A percentile compares a stretch with the other conserved stretches of the same genome.
Conservation (phyloP, 2,329 filamentous ascomycete species). For the Aspergillus calidoustus region DNA sequence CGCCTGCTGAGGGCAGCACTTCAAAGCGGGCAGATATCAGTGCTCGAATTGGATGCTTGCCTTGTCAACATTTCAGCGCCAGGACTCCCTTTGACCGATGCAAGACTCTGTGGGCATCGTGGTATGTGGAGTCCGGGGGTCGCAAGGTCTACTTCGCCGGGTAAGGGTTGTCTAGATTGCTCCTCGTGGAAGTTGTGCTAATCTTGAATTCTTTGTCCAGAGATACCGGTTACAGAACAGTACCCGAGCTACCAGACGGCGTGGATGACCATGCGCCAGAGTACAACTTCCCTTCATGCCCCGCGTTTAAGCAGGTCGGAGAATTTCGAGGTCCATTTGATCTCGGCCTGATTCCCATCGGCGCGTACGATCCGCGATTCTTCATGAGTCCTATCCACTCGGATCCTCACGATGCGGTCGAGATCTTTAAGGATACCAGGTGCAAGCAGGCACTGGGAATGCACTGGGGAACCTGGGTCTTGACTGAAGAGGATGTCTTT, state of each 20-base stretch:
- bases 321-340: slow-evolving; percentile 82
- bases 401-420: slow-evolving; percentile 83
- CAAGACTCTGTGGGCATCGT: slow-evolving; percentile 85
- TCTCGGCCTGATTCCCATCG: slow-evolving; percentile 89
- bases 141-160: slow-evolving; percentile 84
- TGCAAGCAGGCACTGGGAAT: slow-evolving; percentile 82
- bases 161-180: slow-evolving; percentile 40
- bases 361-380: slow-evolving; percentile 70
- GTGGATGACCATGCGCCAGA: slow-evolving; percentile 74
- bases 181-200: slow-evolving; percentile 3
- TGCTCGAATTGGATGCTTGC: slow-evolving; percentile 76
- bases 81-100: slow-evolving; percentile 71
- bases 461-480: slow-evolving; percentile 88
- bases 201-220: slow-evolving; percentile 49
- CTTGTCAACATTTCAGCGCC: slow-evolving; percentile 80
- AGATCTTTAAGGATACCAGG: slow-evolving; percentile 83
- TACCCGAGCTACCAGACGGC: slow-evolving; percentile 65
- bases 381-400: slow-evolving; percentile 83
- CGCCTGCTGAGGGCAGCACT: slow-evolving; percentile 25
- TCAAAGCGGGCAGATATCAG: slow-evolving; percentile 57
- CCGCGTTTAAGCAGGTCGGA: slow-evolving; percentile 85
- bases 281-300: slow-evolving; percentile 72
- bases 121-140: slow-evolving; percentile 74
- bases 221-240: slow-evolving; percentile 87
- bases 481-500: slow-evolving; percentile 82